Evolutionary conservation across 345 rosid genomes (phyloP).

Genomic region (Camelina laxa): DNA sequence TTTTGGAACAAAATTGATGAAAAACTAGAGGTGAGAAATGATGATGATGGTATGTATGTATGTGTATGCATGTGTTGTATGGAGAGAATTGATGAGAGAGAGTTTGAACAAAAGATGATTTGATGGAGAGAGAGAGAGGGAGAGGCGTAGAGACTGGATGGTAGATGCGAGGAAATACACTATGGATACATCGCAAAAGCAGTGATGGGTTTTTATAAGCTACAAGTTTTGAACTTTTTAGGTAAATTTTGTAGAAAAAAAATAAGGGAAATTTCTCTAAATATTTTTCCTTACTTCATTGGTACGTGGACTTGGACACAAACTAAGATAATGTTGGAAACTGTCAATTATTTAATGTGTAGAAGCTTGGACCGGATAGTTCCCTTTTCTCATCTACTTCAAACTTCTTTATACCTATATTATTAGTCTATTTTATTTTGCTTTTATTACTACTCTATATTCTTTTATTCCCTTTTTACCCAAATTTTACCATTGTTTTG

Average conservation of each 20-base stretch:
- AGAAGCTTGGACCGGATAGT: conserved; percentile 24
- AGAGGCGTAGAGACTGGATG: background rate
- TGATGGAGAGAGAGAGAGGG: conserved; percentile 20
- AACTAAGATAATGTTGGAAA: conserved; percentile 31
- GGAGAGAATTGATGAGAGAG: conserved; percentile 15
- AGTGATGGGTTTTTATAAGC: conserved; percentile 45
- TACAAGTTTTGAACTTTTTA: conserved; percentile 4
- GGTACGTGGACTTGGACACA: conserved; percentile 33
- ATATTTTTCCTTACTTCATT: conserved; percentile 28
- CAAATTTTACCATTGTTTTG: background rate
- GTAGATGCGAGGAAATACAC: conserved; percentile 32
- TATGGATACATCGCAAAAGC: conserved; percentile 26
- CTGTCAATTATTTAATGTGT: conserved; percentile 31
- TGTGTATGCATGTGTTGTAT: conserved; percentile 16
- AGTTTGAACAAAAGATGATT: background rate
- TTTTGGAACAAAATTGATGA: background rate
- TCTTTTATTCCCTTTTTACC: background rate
- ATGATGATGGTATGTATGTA: conserved; percentile 34
- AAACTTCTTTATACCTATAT: conserved; percentile 4
- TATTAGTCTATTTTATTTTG: background rate
- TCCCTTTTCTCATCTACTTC: background rate
- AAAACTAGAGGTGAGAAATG: background rate
- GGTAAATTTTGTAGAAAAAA: background rate
- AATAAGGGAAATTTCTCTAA: background rate
- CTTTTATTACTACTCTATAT: background rate